These are phyloP conservation scores for Chlorociboria aeruginascens DNA, from an alignment of 495 filamentous ascomycete genomes.

Conservation along the genomic window DNA sequence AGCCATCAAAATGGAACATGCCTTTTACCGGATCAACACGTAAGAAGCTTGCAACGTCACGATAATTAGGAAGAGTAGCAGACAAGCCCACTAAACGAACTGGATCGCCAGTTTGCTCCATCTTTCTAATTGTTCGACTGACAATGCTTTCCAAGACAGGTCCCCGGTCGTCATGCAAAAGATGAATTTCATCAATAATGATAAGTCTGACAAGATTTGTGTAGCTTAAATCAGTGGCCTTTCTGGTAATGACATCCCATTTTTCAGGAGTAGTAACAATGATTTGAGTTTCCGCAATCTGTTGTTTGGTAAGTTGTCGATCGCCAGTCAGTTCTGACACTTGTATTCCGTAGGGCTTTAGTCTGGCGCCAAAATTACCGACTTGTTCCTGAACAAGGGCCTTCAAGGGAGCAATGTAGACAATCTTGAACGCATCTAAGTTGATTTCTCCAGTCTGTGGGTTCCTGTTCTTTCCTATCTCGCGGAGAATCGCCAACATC, in stretches of 20 bases:
- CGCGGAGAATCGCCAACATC: slow-evolving; percentile 90
- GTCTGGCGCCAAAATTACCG: slow-evolving; percentile 84
- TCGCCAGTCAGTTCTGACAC: slow-evolving; percentile 94
- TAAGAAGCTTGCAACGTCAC: slow-evolving; percentile 91
- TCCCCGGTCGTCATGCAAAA: slow-evolving; percentile 94
- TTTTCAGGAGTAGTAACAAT: slow-evolving; percentile 99
- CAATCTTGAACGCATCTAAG: slow-evolving; percentile 93
- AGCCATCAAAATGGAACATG: slow-evolving; percentile 92
- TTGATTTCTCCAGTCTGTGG: slow-evolving; percentile 78
- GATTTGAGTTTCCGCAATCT: slow-evolving; percentile 94
- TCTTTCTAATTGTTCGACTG: slow-evolving; percentile 80
- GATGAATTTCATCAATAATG: slow-evolving; percentile 95
- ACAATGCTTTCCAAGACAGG: slow-evolving; percentile 97
- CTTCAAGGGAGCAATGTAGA: slow-evolving; percentile 90
- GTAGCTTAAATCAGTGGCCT: slow-evolving; percentile 93
- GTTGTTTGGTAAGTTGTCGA: slow-evolving; percentile 95
- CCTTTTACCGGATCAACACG: slow-evolving; percentile 78
- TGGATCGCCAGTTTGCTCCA: slow-evolving; percentile 84
- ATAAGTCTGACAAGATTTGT: slow-evolving; percentile 91
- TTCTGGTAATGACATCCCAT: slow-evolving; percentile 97
- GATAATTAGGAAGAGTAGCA: slow-evolving; percentile 93
- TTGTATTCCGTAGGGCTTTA: slow-evolving; percentile 82
- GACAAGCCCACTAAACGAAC: slow-evolving; percentile 87
- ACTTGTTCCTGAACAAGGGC: slow-evolving; percentile 95
- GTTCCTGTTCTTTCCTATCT: slow-evolving; percentile 92